Percentiles rank a stretch among this genome's conserved stretches.
Conservation (phyloP, 768 basidiomycete species). For the Leccinum subtestaceum region DNA sequence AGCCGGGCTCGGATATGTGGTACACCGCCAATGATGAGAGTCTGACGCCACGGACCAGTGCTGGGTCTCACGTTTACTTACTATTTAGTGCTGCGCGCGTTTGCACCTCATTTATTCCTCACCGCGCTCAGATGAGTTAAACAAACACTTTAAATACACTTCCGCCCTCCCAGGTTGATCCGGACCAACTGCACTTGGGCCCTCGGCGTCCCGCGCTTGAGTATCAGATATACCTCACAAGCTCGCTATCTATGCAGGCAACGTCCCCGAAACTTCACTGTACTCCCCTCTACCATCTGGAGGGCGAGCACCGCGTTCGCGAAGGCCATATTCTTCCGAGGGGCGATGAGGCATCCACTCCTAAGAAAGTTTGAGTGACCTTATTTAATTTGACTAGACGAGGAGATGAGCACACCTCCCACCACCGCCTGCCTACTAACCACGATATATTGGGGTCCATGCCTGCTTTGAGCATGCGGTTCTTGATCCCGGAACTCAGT, state of each 20-base stretch:
- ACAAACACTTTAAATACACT: background rate
- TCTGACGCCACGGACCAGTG: background rate
- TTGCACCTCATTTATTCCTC: slow-evolving; percentile 22
- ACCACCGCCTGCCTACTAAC: slow-evolving; percentile 69
- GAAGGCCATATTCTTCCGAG: slow-evolving; percentile 50
- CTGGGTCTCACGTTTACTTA: slow-evolving; percentile 17
- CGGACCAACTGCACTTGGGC: background rate
- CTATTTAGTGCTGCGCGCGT: slow-evolving; percentile 2
- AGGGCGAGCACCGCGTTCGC: slow-evolving; percentile 31
- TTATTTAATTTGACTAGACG: slow-evolving; percentile 17
- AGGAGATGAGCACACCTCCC: slow-evolving; percentile 61
- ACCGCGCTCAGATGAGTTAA: slow-evolving; percentile 8
- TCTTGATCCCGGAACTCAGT: slow-evolving; percentile 81
- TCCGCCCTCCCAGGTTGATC: background rate
- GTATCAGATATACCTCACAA: slow-evolving; percentile 1
- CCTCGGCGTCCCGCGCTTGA: background rate
- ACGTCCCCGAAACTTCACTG: slow-evolving; percentile 37
- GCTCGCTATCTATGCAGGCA: slow-evolving; percentile 18
- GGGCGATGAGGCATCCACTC: slow-evolving; percentile 48
- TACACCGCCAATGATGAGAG: background rate
- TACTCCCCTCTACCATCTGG: slow-evolving; percentile 43
- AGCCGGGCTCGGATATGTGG: background rate
- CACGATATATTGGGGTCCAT: slow-evolving; percentile 62
- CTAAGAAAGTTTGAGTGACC: slow-evolving; percentile 21
- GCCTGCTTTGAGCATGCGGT: slow-evolving; percentile 76